phyloP scores from a whole-genome alignment of 1,284 basidiomycete genomes.

The Phlebopus sp. region DNA sequence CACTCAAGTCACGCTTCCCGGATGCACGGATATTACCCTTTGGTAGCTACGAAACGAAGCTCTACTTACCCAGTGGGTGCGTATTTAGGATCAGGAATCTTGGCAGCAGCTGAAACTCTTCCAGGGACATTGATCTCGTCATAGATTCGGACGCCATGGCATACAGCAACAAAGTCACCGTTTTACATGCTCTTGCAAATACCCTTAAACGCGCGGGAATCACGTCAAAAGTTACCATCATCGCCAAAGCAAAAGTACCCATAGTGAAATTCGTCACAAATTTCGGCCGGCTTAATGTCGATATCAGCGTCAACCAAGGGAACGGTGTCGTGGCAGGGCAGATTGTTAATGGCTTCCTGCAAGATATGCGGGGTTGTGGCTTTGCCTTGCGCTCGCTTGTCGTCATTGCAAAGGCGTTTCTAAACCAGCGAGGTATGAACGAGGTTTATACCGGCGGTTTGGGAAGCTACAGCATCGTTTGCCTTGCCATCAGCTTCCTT shows the following conservation, averaged over 20 bases:
- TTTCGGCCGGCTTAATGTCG: slow-evolving; percentile 78
- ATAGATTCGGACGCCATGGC: slow-evolving; percentile 66
- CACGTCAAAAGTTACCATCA: slow-evolving; percentile 74
- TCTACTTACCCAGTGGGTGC: slow-evolving; percentile 92
- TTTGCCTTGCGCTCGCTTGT: slow-evolving; percentile 76
- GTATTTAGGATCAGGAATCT: slow-evolving; percentile 24
- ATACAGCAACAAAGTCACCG: slow-evolving; percentile 53
- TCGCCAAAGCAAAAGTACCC: slow-evolving; percentile 88
- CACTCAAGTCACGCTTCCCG: slow-evolving; percentile 65
- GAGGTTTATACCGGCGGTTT: slow-evolving; percentile 96
- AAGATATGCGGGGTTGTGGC: slow-evolving; percentile 55
- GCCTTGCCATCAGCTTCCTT: slow-evolving; percentile 88
- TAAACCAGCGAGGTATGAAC: slow-evolving; percentile 91
- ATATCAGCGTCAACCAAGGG: slow-evolving; percentile 87
- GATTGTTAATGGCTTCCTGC: slow-evolving; percentile 81
- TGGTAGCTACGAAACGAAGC: slow-evolving; percentile 90
- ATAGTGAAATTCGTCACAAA: slow-evolving; percentile 90
- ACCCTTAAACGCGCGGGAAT: slow-evolving; percentile 60
- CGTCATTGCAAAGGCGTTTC: slow-evolving; percentile 87
- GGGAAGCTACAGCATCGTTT: slow-evolving; percentile 93
- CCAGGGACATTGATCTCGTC: slow-evolving; percentile 76
- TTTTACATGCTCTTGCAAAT: slow-evolving; percentile 64
- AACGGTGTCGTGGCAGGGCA: slow-evolving; percentile 82
- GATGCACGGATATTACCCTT: slow-evolving; percentile 87
- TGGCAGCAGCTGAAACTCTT: slow-evolving; percentile 10